These are phyloP conservation scores for Penicillium sp. DNA, from an alignment of 2,329 filamentous ascomycete species.

Conservation along the genomic window DNA sequence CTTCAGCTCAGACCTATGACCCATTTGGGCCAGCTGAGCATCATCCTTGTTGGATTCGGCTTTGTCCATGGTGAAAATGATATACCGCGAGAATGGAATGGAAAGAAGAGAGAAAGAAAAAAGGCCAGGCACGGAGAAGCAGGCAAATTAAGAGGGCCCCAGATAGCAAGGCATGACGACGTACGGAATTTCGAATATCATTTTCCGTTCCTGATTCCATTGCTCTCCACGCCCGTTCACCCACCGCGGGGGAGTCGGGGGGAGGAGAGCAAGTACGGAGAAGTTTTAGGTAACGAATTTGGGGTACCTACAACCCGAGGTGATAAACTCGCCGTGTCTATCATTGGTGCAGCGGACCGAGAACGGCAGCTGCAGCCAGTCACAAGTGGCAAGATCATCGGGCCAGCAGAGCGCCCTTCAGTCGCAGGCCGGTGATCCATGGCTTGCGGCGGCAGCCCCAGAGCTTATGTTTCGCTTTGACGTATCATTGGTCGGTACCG, in stretches of 20 bases:
- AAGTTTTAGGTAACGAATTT: constrained; percentile 28
- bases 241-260: constrained; percentile 13
- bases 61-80: constrained; percentile 15
- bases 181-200: constrained; percentile 14
- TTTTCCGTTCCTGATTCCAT: constrained; percentile 9
- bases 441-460: constrained; percentile 11
- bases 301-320: constrained; percentile 11
- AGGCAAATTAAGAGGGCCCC: constrained; percentile 3
- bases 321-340: constrained; percentile 11
- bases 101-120: constrained; percentile 8
- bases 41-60: constrained; percentile 41
- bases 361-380: constrained; percentile 15
- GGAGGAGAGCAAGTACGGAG: not conserved
- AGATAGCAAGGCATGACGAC: constrained; percentile 11
- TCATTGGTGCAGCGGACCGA: constrained; percentile 18
- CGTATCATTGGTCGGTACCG: not conserved
- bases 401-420: constrained; percentile 1
- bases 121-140: not conserved
- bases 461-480: constrained; percentile 6
- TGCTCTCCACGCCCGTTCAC: constrained; percentile 9
- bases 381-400: not conserved
- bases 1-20: constrained; percentile 58
- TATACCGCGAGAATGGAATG: not conserved
- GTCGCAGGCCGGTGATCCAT: constrained; percentile 10
- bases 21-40: constrained; percentile 54